A percentile compares a stretch with the other conserved stretches of the same genome.
phyloP scores from a whole-genome alignment of 768 basidiomycete genomes.

The Rhizopogon sp. region DNA sequence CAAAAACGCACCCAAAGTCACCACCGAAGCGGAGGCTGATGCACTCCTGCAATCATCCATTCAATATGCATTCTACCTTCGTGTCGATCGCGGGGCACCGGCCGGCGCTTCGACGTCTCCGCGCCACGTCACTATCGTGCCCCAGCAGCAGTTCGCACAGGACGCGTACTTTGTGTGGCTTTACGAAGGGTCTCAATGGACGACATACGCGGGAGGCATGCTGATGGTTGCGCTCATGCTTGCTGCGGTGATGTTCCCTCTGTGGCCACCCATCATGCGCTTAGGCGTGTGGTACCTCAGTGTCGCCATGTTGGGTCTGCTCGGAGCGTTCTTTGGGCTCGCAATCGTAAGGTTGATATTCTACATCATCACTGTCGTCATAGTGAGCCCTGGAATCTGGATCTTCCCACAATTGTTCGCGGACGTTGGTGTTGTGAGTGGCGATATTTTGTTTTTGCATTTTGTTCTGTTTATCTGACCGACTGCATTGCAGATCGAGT shows the following conservation, averaged over 20 bases:
- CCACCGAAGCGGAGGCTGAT: constrained; percentile 71
- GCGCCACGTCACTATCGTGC: constrained; percentile 68
- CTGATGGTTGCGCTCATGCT: constrained; percentile 93
- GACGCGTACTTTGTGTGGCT: constrained; percentile 96
- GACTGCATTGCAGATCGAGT: constrained; percentile 68
- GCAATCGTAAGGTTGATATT: constrained; percentile 90
- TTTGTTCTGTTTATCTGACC: not conserved
- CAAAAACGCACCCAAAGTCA: constrained; percentile 72
- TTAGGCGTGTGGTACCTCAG: constrained; percentile 95
- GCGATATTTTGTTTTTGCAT: not conserved
- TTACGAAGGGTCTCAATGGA: constrained; percentile 91
- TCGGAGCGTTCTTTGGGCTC: constrained; percentile 86
- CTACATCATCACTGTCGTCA: constrained; percentile 87
- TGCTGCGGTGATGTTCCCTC: constrained; percentile 97
- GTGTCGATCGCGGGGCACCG: constrained; percentile 70
- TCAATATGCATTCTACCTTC: constrained; percentile 87
- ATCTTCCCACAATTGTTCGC: constrained; percentile 98
- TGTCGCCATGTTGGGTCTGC: constrained; percentile 79
- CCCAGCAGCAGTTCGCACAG: constrained; percentile 71
- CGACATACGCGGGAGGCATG: constrained; percentile 84
- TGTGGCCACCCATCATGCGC: constrained; percentile 93
- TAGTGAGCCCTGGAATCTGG: constrained; percentile 91
- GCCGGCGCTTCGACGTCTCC: constrained; percentile 53
- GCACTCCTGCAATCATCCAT: constrained; percentile 64
- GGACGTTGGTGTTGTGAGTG: constrained; percentile 94